Evolutionary conservation across 2,329 filamentous ascomycete species (phyloP).

Genomic region (Keithomyces neogunnii): DNA sequence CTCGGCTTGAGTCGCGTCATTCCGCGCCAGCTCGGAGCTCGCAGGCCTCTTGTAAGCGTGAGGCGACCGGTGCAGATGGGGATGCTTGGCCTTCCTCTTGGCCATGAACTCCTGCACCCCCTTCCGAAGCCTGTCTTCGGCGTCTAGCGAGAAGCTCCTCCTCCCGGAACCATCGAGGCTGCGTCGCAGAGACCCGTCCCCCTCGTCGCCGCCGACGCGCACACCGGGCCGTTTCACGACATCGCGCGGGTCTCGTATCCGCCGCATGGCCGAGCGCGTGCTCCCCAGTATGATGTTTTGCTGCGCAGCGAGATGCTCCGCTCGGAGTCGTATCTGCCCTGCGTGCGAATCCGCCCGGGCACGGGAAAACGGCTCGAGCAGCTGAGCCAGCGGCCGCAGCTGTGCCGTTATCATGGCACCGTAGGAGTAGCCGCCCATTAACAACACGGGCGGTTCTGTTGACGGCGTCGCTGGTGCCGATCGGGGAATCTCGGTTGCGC

Average conservation of each 20-base stretch:
- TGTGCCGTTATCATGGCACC: conserved; percentile 74
- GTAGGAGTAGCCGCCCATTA: conserved; percentile 83
- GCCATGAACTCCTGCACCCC: conserved; percentile 40
- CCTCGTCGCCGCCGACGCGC: conserved; percentile 42
- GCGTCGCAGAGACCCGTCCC: conserved; percentile 25
- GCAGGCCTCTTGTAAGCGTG: not conserved
- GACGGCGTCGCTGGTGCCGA: not conserved
- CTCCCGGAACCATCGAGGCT: conserved; percentile 27
- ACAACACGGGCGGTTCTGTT: conserved; percentile 25
- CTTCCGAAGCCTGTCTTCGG: conserved; percentile 38
- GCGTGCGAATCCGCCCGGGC: conserved; percentile 47
- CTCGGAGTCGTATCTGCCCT: conserved; percentile 62
- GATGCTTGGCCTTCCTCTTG: conserved; percentile 23
- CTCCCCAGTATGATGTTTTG: conserved; percentile 42
- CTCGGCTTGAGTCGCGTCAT: not conserved
- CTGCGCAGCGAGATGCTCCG: conserved; percentile 57
- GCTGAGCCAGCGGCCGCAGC: conserved; percentile 53
- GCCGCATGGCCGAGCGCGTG: conserved; percentile 22
- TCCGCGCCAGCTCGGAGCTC: not conserved
- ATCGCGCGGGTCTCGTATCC: conserved; percentile 16
- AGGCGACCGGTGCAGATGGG: conserved; percentile 1
- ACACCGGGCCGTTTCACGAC: conserved; percentile 22
- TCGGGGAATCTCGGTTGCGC: not conserved
- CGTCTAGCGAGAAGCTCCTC: conserved; percentile 31
- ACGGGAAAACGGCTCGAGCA: conserved; percentile 51